Base-by-base conservation (phyloP, 768 basidiomycete species). In the Leccinum boreale region DNA sequence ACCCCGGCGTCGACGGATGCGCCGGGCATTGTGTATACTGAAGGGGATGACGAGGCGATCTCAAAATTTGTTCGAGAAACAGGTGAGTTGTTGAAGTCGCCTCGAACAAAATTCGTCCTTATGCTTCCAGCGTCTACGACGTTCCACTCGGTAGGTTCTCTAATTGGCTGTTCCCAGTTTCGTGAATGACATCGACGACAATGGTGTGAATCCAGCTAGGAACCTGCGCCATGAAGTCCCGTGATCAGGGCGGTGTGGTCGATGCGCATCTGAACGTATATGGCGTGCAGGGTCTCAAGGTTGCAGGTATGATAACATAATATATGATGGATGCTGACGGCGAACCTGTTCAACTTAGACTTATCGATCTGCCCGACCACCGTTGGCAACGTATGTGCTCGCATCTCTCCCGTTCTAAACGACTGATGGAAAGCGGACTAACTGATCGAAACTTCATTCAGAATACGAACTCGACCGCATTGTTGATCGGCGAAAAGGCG, bases 191-290 rank as follows among this genome's bases (percentile, higher is more conserved):
- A 5, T 42, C 19, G 17, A 24, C 17, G 28, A 11, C 5, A 9
- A 42, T 21, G 9, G 28, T 23, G 21, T 45, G 11, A 10, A 9
- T 53, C 26, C 19, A 44, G 52, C n/a, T 53, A 3, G 86, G 86
- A 39, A 88, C 86, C 0, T 87, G 85, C 55, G 79, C 85, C 0
- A 88, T 88, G 87, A 87, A 86, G 67, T 78, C 84, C 0, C 78
- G 80, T 1, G 75, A 81, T 11, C 53, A 78, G 29, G 79, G 78
- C 2, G 88, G 87, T 4, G 87, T 90, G 6, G 84, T 89, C 4
- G 85, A 89, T 62, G 55, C 78, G 4, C 73, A 73, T 28, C 66
- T 89, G 49, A 85, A 84, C 56, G 86, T 89, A 7, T 86, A 88
- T 60, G 85, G 85, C 0, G 78, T 85, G 1, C 56, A 75, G 56